These are phyloP conservation scores for Tetracladium marchalianum DNA, from an alignment of 495 filamentous ascomycete species.

Conservation along the genomic window DNA sequence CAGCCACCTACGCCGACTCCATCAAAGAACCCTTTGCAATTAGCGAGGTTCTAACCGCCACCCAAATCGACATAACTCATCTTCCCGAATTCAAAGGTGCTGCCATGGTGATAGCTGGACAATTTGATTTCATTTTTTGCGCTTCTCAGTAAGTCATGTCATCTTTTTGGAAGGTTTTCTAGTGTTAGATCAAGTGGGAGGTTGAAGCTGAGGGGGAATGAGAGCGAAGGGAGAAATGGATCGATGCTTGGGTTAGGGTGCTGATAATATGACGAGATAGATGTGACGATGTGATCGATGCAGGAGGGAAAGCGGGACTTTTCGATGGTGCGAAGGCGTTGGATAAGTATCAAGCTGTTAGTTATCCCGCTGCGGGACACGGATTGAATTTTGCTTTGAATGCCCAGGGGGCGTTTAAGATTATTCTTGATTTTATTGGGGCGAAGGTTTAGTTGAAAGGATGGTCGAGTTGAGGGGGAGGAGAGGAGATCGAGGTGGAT, in stretches of 20 bases:
- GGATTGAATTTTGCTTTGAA: slow-evolving; percentile 20
- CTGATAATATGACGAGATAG: slow-evolving; percentile 13
- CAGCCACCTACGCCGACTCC: neutral
- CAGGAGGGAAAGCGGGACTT: slow-evolving; percentile 3
- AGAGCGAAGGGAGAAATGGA: too few species aligned
- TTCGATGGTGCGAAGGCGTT: slow-evolving; percentile 12
- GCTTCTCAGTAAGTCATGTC: slow-evolving; percentile 17
- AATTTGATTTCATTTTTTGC: slow-evolving; percentile 27
- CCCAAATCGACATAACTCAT: too few species aligned
- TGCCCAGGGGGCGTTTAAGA: slow-evolving; percentile 21
- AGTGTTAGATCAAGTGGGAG: neutral
- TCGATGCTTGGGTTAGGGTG: too few species aligned
- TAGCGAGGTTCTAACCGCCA: neutral
- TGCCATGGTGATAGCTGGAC: slow-evolving; percentile 19
- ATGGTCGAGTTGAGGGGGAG: too few species aligned
- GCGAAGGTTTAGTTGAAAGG: neutral
- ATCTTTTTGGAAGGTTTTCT: slow-evolving; percentile 3
- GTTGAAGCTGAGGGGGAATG: too few species aligned
- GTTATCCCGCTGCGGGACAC: slow-evolving; percentile 19
- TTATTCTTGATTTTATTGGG: slow-evolving; percentile 22
- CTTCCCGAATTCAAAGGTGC: too few species aligned
- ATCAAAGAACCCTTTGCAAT: neutral
- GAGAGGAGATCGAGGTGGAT: neutral
- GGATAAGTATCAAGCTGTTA: slow-evolving; percentile 19
- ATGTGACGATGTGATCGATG: slow-evolving; percentile 16